Evolutionary conservation across 345 rosid genomes (phyloP), one percentile per base, ranked within the genome.

Genomic region (Euphorbia tirucalli): DNA sequence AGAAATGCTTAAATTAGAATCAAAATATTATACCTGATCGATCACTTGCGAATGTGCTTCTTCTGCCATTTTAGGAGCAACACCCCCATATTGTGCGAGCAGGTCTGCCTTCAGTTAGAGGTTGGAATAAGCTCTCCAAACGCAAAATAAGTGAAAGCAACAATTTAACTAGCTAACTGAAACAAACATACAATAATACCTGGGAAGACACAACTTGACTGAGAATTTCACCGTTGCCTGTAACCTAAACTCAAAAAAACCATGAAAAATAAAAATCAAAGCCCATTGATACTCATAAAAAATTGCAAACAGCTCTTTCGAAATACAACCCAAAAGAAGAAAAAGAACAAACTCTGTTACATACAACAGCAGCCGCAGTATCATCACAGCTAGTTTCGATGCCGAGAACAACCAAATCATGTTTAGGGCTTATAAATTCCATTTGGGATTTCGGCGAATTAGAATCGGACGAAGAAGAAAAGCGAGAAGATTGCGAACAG

Each of bases 301-400:
- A 54, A 21, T 3, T 0, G 61, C 22, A 48, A 65, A 11, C 11
- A 56, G 19, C 68, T 32, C 70, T 5, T 13, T 4, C 5, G 35
- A 61, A 70, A 37, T 21, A 0, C 15, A 37, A 63, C 16, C 1
- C 4, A 35, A 0, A 62, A 50, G 1, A 11, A 68, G 44, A 35
- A 35, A 3, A 19, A 74, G 19, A 37, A 16, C 54, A 67, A 59
- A 19, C 13, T 13, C 32, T 44, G 24, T 3, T 24, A 52, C 90
- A 78, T 78, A 94, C 98, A 21, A 94, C 81, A 73, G 98, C 98
- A 30, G 96, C 97, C 0, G 98, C 98, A 11, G 98, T 94, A 86
- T 92, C 97, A 54, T 94, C 97, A 57, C 98, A 94, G 83, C 98
- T 92, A 22, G 93, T 94, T 81, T 94, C 98, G 73, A 94, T 90